phyloP scores from a whole-genome alignment of 495 filamentous ascomycete species.

The Staphylotrichum longicolle region DNA sequence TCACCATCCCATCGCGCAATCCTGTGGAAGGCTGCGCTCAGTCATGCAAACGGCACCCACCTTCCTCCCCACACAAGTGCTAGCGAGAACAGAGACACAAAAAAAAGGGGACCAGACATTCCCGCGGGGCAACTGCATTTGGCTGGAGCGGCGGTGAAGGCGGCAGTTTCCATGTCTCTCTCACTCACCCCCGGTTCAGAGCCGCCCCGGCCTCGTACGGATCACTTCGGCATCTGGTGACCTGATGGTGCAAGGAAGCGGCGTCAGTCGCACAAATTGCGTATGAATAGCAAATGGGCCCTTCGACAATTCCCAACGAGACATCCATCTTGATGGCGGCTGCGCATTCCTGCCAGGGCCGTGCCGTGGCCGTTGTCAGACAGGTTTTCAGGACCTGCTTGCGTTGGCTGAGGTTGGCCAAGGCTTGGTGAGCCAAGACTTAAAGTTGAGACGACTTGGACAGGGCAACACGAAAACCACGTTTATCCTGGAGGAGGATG shows the following conservation, averaged over 20 bases:
- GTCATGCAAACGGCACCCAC: neutral
- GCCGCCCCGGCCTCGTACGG: slow-evolving; percentile 2
- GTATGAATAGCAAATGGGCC: neutral
- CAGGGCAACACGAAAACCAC: no score
- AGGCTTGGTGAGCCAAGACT: no score
- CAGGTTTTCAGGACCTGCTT: no score
- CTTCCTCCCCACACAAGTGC: no score
- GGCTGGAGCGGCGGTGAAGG: no score
- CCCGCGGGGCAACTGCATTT: no score
- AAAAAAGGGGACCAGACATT: no score
- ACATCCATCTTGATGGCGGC: neutral
- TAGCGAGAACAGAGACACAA: no score
- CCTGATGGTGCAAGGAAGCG: neutral
- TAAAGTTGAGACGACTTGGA: no score
- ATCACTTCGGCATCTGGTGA: neutral
- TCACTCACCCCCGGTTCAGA: neutral
- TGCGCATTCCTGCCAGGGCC: neutral
- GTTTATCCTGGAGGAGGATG: no score
- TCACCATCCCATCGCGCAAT: slow-evolving; percentile 12
- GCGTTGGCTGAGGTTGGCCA: no score
- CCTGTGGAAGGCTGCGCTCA: slow-evolving; percentile 8
- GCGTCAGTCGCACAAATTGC: slow-evolving; percentile 1
- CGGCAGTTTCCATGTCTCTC: neutral
- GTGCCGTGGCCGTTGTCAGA: no score
- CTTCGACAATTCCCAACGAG: neutral